These are phyloP conservation scores for Tephrocybe sp. DNA, from an alignment of 768 basidiomycete genomes.

Conservation along the genomic window DNA sequence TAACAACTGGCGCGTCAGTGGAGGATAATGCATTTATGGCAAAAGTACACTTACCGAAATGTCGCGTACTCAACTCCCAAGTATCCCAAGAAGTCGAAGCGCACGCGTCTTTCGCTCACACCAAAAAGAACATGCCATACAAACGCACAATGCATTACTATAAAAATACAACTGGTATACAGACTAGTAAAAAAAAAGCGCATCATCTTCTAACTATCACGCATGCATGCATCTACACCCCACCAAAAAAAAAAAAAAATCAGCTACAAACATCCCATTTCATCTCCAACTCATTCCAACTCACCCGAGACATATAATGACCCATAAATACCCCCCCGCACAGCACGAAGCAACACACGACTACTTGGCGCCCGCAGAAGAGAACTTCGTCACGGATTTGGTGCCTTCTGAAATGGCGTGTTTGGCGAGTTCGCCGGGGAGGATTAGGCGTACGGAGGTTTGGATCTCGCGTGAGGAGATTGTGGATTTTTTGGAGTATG, in stretches of 20 bases:
- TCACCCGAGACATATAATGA: constrained; percentile 6
- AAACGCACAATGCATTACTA: too few relatives aligned
- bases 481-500: constrained; percentile 98
- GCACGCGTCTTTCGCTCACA: too few relatives aligned
- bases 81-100: too few relatives aligned
- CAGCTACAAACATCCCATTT: neutral
- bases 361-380: constrained; percentile 57
- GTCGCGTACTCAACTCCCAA: too few relatives aligned
- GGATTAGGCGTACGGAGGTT: constrained; percentile 91
- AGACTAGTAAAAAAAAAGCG: too few relatives aligned
- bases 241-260: neutral
- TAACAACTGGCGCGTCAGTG: too few relatives aligned
- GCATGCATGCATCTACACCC: constrained; percentile 10
- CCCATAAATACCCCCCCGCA: constrained; percentile 7
- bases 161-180: constrained; percentile 21
- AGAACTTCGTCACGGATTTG: constrained; percentile 58
- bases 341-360: neutral
- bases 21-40: too few relatives aligned
- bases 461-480: constrained; percentile 99
- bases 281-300: too few relatives aligned
- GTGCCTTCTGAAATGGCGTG: constrained; percentile 96
- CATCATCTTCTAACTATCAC: constrained; percentile 14
- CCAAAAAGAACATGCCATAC: neutral
- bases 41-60: too few relatives aligned
- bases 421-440: constrained; percentile 97